These are phyloP conservation scores for Botrytis deweyae DNA, from an alignment of 2,329 filamentous ascomycete species.

Conservation along the genomic window DNA sequence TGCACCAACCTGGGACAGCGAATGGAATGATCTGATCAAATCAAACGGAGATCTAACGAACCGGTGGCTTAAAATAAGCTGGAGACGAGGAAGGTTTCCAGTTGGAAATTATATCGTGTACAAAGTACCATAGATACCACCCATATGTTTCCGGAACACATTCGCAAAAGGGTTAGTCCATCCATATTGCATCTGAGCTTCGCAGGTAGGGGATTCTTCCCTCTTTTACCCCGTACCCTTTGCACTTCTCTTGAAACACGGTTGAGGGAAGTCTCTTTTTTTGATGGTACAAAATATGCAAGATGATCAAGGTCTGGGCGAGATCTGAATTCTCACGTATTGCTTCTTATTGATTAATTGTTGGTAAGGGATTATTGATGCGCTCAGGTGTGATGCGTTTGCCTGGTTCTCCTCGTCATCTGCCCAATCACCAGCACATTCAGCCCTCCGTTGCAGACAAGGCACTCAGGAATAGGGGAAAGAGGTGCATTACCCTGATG, in stretches of 20 bases:
- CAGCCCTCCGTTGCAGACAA: not conserved
- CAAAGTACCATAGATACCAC: not conserved
- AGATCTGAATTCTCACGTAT: not conserved
- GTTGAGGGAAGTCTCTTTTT: not conserved
- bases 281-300: not conserved
- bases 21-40: slow-evolving; percentile 3
- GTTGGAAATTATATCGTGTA: not conserved
- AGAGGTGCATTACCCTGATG: slow-evolving; percentile 9
- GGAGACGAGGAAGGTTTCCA: slow-evolving; percentile 2
- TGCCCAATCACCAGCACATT: not conserved
- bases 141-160: not conserved
- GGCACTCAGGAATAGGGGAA: not conserved
- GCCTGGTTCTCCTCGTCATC: not conserved
- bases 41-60: not conserved
- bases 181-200: not conserved
- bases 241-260: slow-evolving; percentile 10
- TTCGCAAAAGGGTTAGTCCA: not conserved
- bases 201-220: not conserved
- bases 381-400: slow-evolving; percentile 5
- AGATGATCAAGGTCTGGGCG: slow-evolving; percentile 7
- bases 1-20: not conserved
- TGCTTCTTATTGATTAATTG: not conserved
- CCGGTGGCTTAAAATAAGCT: not conserved
- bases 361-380: not conserved
- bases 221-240: not conserved